These are phyloP conservation scores for Aspergillus floridensis DNA, from an alignment of 2,329 filamentous ascomycete species.

Conservation along the genomic window DNA sequence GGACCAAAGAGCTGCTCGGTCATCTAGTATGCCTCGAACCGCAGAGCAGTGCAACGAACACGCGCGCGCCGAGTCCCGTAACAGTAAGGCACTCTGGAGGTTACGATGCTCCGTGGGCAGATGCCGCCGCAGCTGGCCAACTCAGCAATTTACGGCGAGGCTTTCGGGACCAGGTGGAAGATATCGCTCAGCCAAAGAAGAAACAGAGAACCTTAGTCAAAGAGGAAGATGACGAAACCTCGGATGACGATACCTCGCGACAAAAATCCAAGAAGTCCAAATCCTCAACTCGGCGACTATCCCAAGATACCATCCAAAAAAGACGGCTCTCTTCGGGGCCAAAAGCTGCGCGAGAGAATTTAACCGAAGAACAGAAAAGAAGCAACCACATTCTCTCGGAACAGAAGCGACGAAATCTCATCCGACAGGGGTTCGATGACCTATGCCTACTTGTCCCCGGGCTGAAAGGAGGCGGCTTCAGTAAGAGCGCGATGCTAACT, in stretches of 20 bases:
- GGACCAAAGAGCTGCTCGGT: slow-evolving; percentile 56
- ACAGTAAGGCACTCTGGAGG: slow-evolving; percentile 34
- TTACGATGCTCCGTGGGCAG: slow-evolving; percentile 17
- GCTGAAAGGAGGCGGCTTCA: slow-evolving; percentile 70
- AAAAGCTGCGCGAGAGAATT: slow-evolving; percentile 53
- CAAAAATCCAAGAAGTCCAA: slow-evolving; percentile 51
- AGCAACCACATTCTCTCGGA: slow-evolving; percentile 86
- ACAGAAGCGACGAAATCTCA: slow-evolving; percentile 78
- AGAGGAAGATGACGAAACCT: slow-evolving; percentile 41
- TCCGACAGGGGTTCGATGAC: slow-evolving; percentile 79
- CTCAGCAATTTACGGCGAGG: slow-evolving; percentile 14
- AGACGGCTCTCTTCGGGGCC: slow-evolving; percentile 26
- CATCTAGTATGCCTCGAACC: slow-evolving; percentile 58
- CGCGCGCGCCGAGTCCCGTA: slow-evolving; percentile 58
- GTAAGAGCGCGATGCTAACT: slow-evolving; percentile 75
- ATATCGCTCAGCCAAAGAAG: slow-evolving; percentile 31
- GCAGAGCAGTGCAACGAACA: slow-evolving; percentile 58
- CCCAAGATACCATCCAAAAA: slow-evolving; percentile 39
- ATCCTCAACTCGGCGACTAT: slow-evolving; percentile 36
- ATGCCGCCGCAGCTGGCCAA: slow-evolving; percentile 8
- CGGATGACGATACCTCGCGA: slow-evolving; percentile 33
- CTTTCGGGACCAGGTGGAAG: slow-evolving; percentile 22
- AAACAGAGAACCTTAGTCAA: slow-evolving; percentile 33
- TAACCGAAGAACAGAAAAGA: slow-evolving; percentile 76
- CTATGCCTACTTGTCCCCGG: slow-evolving; percentile 74